Evolutionary conservation across 2,329 filamentous ascomycete species (phyloP), one percentile per base, ranked within the genome.

Genomic region (Aureobasidium subglaciale): DNA sequence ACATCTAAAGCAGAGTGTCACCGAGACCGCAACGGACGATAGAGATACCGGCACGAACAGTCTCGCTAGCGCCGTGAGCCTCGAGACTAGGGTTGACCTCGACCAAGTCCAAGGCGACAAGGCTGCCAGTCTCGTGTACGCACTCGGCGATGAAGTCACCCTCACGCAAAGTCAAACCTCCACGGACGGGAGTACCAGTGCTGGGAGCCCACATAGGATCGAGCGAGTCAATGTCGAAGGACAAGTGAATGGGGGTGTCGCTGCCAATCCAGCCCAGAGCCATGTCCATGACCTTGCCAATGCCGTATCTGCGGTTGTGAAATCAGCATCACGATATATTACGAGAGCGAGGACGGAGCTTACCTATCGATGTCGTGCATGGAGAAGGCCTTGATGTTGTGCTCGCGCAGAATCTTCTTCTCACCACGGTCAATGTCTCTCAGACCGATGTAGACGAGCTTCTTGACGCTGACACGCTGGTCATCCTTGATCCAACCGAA

Each of bases 341-440:
- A 42, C 15, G 61, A 59, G 18, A 56, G 56, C 49, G 3, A 30
- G 32, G 22, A 22, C 29, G 16, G n/a, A 11, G 68, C 80, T 65
- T 76, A 90, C 87, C 83, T 81, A 73, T 99, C 93, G 71, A 99
- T 87, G 69, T 99, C 93, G 69, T 96, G 93, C 93, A 99, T 99
- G 75, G 87, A 92, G 68, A 97, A 99, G 4, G 92, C 92, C 78
- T 89, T 92, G 77, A 99, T 93, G 38, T 87, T 86, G 67, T 97
- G 78, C 62, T 97, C 89, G 57, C 86, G 81, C 61, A 99, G 76
- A 59, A 96, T 88, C 75, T 84, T 82, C 85, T 96, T 97, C 84
- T 99, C 93, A 38, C 84, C 88, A n/a, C 81, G 73, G 69, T 99
- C 93, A 27, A 97, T 90, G 68, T 97, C 93, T 38, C 93, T 81